Base-by-base conservation (phyloP, 371 early-diverging fungal species). In the Gilbertella persicaria region DNA sequence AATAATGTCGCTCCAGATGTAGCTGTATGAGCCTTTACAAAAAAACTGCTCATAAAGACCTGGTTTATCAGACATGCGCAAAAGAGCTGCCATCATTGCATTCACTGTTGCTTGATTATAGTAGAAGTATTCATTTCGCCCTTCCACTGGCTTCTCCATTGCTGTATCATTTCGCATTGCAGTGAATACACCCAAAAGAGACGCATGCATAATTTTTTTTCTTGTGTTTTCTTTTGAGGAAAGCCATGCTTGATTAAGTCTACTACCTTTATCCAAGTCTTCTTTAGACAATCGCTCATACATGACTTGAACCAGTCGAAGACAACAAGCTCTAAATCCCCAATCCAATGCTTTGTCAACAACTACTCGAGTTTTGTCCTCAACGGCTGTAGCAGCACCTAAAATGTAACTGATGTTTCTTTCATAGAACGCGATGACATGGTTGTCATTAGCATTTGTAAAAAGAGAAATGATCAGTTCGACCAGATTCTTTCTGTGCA, bases 51-150 rank as follows among this genome's bases (percentile, higher is more conserved):
- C 62, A 61, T 61, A 83, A 42, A 79, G 75, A 5, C 62, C 69
- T 51, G 71, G 55, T 9, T 44, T 56, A 59, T 66, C 48, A 80
- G 83, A 0, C 17, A 86, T 83, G 24, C 79, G 73, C 16, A 85
- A 29, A 4, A 86, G 69, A 4, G 75, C 81, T 5, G 87, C 74
- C 0, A 80, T 69, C 5, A 79, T 50, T 0, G 85, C 79, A 57
- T 82, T 86, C 54, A 81, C 87, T 0, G 87, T 86, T 10, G 82
- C 69, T 29, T 82, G 85, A 45, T 84, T 82, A 43, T 61, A 86
- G 7, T 44, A 42, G 3, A 56, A 42, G 1, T 26, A 19, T 3
- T 43, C 50, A 6, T 48, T 24, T 20, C 56, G 26, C 5, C 41
- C 36, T 0, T 39, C 38, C 9, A n/a, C 26, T 12, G n/a, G 13